These are phyloP conservation scores for Chlorella vulgaris DNA, from an alignment of 139 green algal genomes.

Conservation along the genomic window DNA sequence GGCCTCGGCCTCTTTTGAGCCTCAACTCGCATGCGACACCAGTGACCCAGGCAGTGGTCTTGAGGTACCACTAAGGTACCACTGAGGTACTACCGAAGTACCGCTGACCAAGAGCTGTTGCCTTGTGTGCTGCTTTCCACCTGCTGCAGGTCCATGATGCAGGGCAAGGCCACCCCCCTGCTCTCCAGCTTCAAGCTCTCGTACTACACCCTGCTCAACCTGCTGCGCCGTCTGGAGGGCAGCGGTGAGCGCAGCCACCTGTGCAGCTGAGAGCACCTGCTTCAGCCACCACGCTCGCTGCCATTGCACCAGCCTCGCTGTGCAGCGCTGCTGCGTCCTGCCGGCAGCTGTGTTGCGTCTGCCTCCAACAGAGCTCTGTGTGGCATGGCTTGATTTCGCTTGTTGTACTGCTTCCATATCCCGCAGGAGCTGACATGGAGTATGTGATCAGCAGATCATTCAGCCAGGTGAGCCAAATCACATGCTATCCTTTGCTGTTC, in stretches of 20 bases:
- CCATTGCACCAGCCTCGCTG: no score
- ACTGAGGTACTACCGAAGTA: no score
- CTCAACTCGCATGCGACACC: no score
- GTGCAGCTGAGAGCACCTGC: background rate
- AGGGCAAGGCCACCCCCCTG: constrained; percentile 71
- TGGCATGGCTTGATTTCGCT: background rate
- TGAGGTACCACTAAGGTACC: no score
- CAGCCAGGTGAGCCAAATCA: constrained; percentile 13
- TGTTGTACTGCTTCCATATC: background rate
- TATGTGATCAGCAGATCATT: constrained; percentile 92
- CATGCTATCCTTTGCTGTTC: background rate
- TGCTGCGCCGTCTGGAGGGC: constrained; percentile 81
- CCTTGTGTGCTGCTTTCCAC: background rate
- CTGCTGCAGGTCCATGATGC: constrained; percentile 50
- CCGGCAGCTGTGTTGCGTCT: background rate
- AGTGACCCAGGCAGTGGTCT: no score
- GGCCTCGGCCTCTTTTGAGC: no score
- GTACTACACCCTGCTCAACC: constrained; percentile 96
- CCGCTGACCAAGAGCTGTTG: no score
- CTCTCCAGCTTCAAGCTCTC: constrained; percentile 82
- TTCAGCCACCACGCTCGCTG: background rate
- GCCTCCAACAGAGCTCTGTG: background rate
- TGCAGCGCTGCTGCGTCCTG: no score
- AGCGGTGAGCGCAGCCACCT: constrained; percentile 52
- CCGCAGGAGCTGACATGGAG: constrained; percentile 68